These are phyloP conservation scores for Brettanomyces nanus DNA, from an alignment of 805 yeast genomes.

Conservation along the genomic window DNA sequence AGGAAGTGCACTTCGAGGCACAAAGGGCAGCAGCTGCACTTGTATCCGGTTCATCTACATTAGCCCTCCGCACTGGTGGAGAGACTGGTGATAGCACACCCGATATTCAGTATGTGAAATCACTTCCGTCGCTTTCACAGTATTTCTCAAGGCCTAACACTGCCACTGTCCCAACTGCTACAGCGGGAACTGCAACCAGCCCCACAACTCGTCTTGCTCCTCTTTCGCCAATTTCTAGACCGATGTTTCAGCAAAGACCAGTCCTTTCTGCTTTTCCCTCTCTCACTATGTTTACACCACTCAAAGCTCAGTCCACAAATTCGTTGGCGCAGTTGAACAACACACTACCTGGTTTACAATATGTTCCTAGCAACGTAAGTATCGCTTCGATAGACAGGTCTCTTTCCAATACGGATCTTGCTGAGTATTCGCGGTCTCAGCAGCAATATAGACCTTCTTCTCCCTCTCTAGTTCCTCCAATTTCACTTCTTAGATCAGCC, in stretches of 20 bases:
- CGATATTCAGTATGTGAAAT: conserved; percentile 33
- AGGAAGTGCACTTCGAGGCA: conserved; percentile 11
- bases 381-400: conserved; percentile 10
- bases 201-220: background rate
- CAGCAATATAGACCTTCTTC: conserved; percentile 44
- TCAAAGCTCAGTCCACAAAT: background rate
- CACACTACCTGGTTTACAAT: background rate
- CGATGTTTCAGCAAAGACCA: background rate
- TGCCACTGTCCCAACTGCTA: conserved; percentile 5
- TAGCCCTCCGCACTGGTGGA: background rate
- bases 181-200: background rate
- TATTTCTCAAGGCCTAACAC: conserved; percentile 27
- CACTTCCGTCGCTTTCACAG: conserved; percentile 44
- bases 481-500: conserved; percentile 17
- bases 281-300: conserved; percentile 4
- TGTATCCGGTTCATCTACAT: conserved; percentile 3
- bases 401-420: conserved; percentile 38
- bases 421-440: conserved; percentile 17
- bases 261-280: conserved; percentile 1
- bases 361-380: background rate
- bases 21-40: conserved; percentile 12
- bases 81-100: conserved; percentile 2
- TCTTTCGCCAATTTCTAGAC: background rate
- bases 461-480: conserved; percentile 24
- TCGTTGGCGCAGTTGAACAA: background rate